phyloP scores from a whole-genome alignment of 495 filamentous ascomycete species.

The Annulohypoxylon stygium region DNA sequence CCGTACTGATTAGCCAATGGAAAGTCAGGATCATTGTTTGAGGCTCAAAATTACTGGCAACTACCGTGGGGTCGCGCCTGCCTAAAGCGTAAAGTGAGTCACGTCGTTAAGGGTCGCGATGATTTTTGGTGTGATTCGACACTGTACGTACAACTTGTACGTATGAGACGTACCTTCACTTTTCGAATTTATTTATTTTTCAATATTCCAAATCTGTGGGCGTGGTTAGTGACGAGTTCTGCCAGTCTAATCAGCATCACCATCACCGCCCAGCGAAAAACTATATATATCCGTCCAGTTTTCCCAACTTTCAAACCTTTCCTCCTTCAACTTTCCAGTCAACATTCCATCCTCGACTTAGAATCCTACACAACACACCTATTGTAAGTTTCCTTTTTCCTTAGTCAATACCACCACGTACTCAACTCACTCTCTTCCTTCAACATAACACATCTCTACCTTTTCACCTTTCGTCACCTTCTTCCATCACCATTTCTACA shows the following conservation, averaged over 20 bases:
- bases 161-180: neutral
- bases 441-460: too few species aligned
- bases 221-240: neutral
- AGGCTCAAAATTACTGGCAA: neutral
- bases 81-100: neutral
- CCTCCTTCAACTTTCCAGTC: too few species aligned
- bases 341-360: too few species aligned
- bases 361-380: too few species aligned
- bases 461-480: too few species aligned
- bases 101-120: constrained; percentile 13
- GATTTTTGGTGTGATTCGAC: constrained; percentile 1
- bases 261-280: neutral
- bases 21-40: neutral
- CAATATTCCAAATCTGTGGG: neutral
- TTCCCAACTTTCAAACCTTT: too few species aligned
- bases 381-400: too few species aligned
- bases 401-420: too few species aligned
- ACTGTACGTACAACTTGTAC: neutral
- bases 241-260: neutral
- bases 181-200: neutral
- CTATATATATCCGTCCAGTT: too few species aligned
- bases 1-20: neutral
- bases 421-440: too few species aligned
- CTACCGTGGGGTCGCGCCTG: neutral
- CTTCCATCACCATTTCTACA: too few species aligned